Evolutionary conservation across 305 asterid genomes (phyloP), one percentile per base, ranked within the genome.

Genomic region (Solanum chacoense): DNA sequence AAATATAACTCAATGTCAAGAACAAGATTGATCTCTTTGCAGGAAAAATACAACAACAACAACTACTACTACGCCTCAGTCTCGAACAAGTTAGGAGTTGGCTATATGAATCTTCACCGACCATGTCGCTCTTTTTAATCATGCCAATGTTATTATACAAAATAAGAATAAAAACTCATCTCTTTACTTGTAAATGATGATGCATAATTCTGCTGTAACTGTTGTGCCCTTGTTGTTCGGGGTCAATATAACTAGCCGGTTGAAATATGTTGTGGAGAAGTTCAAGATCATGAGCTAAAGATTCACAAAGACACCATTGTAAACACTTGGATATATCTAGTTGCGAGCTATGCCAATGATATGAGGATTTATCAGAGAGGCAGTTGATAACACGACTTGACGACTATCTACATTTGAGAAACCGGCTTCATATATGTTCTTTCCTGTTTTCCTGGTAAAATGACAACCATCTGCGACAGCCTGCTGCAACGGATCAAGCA

Each of bases 401-500:
- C 93, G 91, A 63, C 92, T 89, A 63, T 97, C 94, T 84, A 94
- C 85, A 69, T 59, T 76, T 65, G 94, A 88, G 92, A 96, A 97
- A 32, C 97, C 96, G 26, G 98, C 95, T 35, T 84, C 67, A 34
- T 92, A 87, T 77, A 97, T 94, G 78, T 85, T 87, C 9, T 89
- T 34, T 85, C 95, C 94, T 24, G 98, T 94, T 36, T 90, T 90
- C 88, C 98, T 93, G 16, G 95, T 94, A 63, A 97, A 92, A 89
- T 93, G 98, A 50, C 99, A 97, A 38, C 98, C 96, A 50, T 97
- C 98, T 2, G 98, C 95, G 31, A 97, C 83, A 16, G 89, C 59
- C 90, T 93, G 98, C 90, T 96, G 99, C 92, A 97, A 90, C 18
- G 99, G 98, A 93, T 94, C 96, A 73, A 97, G 96, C 90, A 94